A percentile compares a stretch with the other conserved stretches of the same genome.
Evolutionary conservation across 768 basidiomycete genomes (phyloP).

Genomic region (Rossbeevera mucosa): DNA sequence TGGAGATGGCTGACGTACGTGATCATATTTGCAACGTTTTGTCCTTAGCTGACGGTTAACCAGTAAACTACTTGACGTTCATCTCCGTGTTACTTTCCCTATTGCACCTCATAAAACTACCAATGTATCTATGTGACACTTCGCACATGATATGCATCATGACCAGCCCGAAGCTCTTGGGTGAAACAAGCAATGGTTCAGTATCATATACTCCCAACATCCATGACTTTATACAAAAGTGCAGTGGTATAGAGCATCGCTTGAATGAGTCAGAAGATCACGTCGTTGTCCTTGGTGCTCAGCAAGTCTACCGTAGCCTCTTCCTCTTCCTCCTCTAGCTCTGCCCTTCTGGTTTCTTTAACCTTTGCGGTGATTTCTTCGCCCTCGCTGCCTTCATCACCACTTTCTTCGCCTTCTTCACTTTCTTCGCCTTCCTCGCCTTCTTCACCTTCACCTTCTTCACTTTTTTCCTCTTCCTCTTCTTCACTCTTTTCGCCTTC

Average conservation of each 20-base stretch:
- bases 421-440: slow-evolving; percentile 6
- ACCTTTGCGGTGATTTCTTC: slow-evolving; percentile 27
- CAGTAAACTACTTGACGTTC: slow-evolving; percentile 20
- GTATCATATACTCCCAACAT: slow-evolving; percentile 7
- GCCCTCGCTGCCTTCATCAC: neutral
- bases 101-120: slow-evolving; percentile 42
- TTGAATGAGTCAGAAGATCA: slow-evolving; percentile 68
- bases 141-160: slow-evolving; percentile 55
- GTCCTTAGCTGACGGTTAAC: slow-evolving; percentile 11
- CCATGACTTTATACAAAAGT: slow-evolving; percentile 1
- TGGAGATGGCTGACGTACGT: slow-evolving; percentile 80
- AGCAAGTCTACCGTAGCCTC: slow-evolving; percentile 57
- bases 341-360: slow-evolving; percentile 3
- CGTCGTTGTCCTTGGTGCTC: slow-evolving; percentile 84
- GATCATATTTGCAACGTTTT: slow-evolving; percentile 7
- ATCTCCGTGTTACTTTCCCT: slow-evolving; percentile 9
- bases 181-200: slow-evolving; percentile 5
- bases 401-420: neutral
- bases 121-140: slow-evolving; percentile 62
- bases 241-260: slow-evolving; percentile 11
- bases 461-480: too few species aligned
- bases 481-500: slow-evolving; percentile 7
- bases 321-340: slow-evolving; percentile 30
- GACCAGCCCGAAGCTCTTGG: slow-evolving; percentile 19
- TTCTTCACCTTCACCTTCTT: neutral